Percentiles rank a stretch among this genome's conserved stretches.
Evolutionary conservation across 768 basidiomycete genomes (phyloP).

Genomic region (Zangia roseola): DNA sequence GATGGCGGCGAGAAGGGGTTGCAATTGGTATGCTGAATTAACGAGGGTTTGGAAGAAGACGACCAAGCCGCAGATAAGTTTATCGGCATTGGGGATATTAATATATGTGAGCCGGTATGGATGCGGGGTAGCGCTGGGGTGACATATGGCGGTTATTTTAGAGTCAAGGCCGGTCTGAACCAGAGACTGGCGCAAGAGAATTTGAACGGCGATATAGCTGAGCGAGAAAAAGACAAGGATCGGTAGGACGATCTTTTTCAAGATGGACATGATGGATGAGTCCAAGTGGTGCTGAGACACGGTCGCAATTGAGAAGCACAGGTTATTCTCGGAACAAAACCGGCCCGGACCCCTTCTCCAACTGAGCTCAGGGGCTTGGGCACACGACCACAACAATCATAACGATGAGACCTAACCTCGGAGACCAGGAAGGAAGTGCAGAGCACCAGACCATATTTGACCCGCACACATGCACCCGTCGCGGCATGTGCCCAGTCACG

Average conservation of each 20-base stretch:
- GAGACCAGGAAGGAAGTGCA: constrained; percentile 8
- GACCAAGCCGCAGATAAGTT: constrained; percentile 42
- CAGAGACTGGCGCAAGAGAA: constrained; percentile 15
- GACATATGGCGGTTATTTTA: constrained; percentile 35
- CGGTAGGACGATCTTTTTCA: constrained; percentile 17
- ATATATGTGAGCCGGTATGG: constrained; percentile 44
- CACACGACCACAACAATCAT: not conserved
- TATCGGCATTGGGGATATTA: constrained; percentile 36
- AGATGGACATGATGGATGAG: not conserved
- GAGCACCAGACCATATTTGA: constrained; percentile 52
- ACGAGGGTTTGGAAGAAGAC: constrained; percentile 43
- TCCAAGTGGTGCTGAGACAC: too few species aligned
- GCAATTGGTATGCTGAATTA: constrained; percentile 5
- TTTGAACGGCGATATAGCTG: constrained; percentile 4
- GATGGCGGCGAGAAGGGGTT: constrained; percentile 17
- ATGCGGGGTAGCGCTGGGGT: too few species aligned
- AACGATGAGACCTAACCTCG: constrained; percentile 5
- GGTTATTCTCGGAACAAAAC: too few species aligned
- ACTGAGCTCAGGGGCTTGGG: too few species aligned
- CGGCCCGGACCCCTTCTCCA: too few species aligned
- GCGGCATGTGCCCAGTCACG: constrained; percentile 77
- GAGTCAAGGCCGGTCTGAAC: constrained; percentile 7
- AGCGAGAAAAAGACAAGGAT: constrained; percentile 20
- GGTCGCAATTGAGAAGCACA: too few species aligned
- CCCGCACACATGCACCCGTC: constrained; percentile 57